These are phyloP conservation scores for Arthonia radiata DNA, from an alignment of 495 filamentous ascomycete genomes.

Conservation along the genomic window DNA sequence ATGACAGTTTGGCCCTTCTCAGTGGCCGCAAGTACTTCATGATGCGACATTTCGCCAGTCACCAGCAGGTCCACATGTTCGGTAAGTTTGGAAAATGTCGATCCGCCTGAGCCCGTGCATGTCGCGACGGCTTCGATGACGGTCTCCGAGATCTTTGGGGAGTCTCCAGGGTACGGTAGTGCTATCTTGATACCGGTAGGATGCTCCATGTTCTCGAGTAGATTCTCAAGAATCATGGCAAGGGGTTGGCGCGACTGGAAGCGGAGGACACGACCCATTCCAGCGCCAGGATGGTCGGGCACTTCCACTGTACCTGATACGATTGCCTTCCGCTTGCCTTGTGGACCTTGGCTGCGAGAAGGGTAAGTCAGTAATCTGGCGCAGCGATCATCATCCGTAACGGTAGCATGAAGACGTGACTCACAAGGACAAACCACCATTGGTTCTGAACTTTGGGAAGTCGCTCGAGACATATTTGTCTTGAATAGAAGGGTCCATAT, in stretches of 20 bases:
- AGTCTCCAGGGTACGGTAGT: too few species aligned
- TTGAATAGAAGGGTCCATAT: too few species aligned
- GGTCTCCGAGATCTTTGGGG: too few species aligned
- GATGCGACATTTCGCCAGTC: conserved; percentile 83
- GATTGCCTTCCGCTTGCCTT: too few species aligned
- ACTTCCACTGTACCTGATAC: too few species aligned
- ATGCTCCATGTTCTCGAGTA: conserved; percentile 32
- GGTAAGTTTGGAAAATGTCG: conserved; percentile 36
- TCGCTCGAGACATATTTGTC: too few species aligned
- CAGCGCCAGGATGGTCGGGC: conserved; percentile 37
- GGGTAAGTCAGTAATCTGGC: too few species aligned
- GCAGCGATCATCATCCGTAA: too few species aligned
- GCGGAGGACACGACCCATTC: conserved; percentile 52
- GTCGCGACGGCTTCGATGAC: conserved; percentile 29
- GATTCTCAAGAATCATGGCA: conserved; percentile 33
- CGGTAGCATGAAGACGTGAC: too few species aligned
- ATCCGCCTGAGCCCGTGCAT: conserved; percentile 45
- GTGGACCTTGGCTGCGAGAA: too few species aligned
- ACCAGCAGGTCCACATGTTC: conserved; percentile 48
- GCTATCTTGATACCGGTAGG: conserved; percentile 41
- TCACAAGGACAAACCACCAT: too few species aligned
- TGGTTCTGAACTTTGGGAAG: too few species aligned
- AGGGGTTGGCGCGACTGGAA: conserved; percentile 34
- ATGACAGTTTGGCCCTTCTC: conserved; percentile 76
- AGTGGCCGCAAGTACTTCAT: conserved; percentile 63